Evolutionary conservation across 805 yeast species (phyloP).

Genomic region (Yamadazyma nakazawae): DNA sequence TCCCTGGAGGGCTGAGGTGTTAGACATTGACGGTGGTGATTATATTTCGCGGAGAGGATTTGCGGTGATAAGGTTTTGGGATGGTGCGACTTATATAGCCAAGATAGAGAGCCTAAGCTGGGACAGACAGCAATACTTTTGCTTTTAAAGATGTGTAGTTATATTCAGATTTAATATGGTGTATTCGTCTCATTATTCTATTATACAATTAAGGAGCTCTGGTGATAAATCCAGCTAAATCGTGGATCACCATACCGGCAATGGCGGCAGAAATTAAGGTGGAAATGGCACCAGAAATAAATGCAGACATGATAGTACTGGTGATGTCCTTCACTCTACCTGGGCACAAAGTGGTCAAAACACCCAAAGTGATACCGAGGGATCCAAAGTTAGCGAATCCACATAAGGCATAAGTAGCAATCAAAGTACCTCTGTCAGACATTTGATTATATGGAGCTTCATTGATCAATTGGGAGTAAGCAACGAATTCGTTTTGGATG

Average conservation of each 20-base stretch:
- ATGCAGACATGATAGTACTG: constrained; percentile 43
- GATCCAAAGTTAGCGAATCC: constrained; percentile 64
- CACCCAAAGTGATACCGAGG: constrained; percentile 60
- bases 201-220: neutral
- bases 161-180: neutral
- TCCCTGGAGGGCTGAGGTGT: constrained; percentile 16
- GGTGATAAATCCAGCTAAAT: constrained; percentile 28
- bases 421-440: constrained; percentile 49
- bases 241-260: constrained; percentile 62
- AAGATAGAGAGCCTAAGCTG: too few species aligned
- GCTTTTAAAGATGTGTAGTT: too few species aligned
- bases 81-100: too few species aligned
- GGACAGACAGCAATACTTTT: too few species aligned
- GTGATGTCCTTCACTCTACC: constrained; percentile 46
- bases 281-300: constrained; percentile 50
- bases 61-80: neutral
- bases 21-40: neutral
- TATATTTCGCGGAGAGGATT: neutral
- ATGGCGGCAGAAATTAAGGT: constrained; percentile 56
- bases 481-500: constrained; percentile 62
- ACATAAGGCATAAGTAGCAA: constrained; percentile 61
- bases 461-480: constrained; percentile 40
- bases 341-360: constrained; percentile 54
- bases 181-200: neutral
- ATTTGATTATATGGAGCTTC: constrained; percentile 44